Conservation (phyloP, 345 rosid species). For the Eucalyptus shirleyi region DNA sequence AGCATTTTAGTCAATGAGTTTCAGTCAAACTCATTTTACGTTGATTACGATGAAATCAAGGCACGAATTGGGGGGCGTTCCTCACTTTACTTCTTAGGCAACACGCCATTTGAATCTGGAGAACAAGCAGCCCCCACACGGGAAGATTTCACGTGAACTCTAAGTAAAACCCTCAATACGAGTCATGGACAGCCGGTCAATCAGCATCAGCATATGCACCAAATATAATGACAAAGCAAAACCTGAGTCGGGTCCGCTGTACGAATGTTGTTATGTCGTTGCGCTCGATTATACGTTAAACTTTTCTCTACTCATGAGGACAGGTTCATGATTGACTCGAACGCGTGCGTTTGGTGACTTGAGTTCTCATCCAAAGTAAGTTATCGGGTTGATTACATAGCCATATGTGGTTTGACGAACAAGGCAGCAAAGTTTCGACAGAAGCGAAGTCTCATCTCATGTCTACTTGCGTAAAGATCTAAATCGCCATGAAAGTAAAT, state of each 20-base stretch:
- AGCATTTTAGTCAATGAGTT: not conserved
- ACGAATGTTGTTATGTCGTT: not conserved
- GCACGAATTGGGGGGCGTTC: not conserved
- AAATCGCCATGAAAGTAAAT: not conserved
- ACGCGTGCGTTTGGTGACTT: not conserved
- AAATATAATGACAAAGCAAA: not conserved
- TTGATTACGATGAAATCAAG: not conserved
- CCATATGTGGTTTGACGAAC: not conserved
- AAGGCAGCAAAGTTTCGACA: not conserved
- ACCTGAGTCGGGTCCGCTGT: not conserved
- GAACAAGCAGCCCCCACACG: not conserved
- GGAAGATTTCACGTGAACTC: not conserved
- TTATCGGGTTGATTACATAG: not conserved
- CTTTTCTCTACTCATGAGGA: not conserved
- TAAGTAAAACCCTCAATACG: not conserved
- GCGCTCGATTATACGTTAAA: not conserved
- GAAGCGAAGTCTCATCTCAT: not conserved
- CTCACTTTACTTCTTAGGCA: not conserved
- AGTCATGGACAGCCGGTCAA: not conserved
- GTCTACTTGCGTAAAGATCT: not conserved
- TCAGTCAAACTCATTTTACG: not conserved
- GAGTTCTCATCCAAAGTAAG: not conserved
- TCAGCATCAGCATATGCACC: not conserved
- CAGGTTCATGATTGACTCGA: not conserved
- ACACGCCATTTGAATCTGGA: not conserved